Conservation (phyloP, 345 rosid species). For the Eutrema japonicum region DNA sequence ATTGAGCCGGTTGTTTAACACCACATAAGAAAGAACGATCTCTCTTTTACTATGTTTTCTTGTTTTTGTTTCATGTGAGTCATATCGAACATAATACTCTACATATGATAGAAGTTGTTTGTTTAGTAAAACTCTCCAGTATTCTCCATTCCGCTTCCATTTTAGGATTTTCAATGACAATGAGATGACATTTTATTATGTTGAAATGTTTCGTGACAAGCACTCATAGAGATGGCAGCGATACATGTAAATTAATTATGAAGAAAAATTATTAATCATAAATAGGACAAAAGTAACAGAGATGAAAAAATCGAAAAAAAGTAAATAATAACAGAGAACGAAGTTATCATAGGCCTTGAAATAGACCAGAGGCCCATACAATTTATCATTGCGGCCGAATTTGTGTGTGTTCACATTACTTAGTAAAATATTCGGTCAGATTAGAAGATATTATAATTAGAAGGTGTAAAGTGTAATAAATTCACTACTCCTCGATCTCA, state of each 20-base stretch:
- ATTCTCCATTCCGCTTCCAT: background rate
- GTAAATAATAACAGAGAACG: background rate
- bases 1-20: conserved; percentile 23
- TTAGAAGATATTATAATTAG: background rate
- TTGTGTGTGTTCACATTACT: background rate
- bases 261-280: background rate
- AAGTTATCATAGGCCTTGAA: background rate
- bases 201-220: background rate
- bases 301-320: too few species aligned
- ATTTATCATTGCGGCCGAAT: background rate
- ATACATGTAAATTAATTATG: background rate
- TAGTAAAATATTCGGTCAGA: background rate
- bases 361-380: background rate
- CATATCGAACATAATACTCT: conserved; percentile 38
- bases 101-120: conserved; percentile 33
- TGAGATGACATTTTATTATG: background rate
- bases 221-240: background rate
- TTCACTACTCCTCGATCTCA: conserved; percentile 36
- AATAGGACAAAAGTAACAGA: too few species aligned
- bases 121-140: background rate
- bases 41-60: conserved; percentile 20
- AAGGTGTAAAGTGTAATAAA: conserved; percentile 23
- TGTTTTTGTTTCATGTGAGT: conserved; percentile 40
- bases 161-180: background rate
- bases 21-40: background rate